These are phyloP conservation scores for Colletotrichum simmondsii DNA, from an alignment of 2,329 filamentous ascomycete species.

Conservation along the genomic window DNA sequence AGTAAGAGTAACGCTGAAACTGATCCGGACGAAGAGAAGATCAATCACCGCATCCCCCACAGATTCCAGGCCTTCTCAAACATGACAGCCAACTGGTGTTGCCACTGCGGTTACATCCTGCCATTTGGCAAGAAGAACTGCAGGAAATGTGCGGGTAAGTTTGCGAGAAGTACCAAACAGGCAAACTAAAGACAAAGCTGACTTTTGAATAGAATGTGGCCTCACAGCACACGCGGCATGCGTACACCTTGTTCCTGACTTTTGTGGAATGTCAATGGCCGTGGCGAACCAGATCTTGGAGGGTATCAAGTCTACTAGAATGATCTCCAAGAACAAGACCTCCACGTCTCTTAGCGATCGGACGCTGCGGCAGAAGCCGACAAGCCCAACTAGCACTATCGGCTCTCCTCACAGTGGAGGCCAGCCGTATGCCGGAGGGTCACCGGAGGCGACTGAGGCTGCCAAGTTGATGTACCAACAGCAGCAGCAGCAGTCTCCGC, in stretches of 20 bases:
- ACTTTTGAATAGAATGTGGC: conserved; percentile 76
- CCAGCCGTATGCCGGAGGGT: conserved; percentile 41
- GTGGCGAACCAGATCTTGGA: conserved; percentile 93
- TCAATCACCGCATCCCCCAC: conserved; percentile 99
- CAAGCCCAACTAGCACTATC: conserved; percentile 53
- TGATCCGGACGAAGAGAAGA: conserved; percentile 98
- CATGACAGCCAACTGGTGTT: conserved; percentile 99
- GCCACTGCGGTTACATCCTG: conserved; percentile 95
- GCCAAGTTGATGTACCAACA: conserved; percentile 70
- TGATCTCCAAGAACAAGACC: conserved; percentile 68
- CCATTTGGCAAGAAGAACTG: conserved; percentile 96
- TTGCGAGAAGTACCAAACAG: conserved; percentile 22
- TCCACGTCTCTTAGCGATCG: conserved; percentile 68
- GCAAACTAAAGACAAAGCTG: conserved; percentile 35
- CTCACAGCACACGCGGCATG: conserved; percentile 93
- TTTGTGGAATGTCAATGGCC: conserved; percentile 99
- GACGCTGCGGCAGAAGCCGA: conserved; percentile 69
- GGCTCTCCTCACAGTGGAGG: conserved; percentile 40
- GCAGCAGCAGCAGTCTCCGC: conserved; percentile 57
- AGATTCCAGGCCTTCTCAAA: conserved; percentile 97
- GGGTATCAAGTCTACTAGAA: conserved; percentile 84
- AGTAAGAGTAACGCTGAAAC: conserved; percentile 99
- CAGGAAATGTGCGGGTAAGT: conserved; percentile 85
- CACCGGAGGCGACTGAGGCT: conserved; percentile 68
- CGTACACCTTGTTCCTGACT: conserved; percentile 95